phyloP scores from a whole-genome alignment of 768 basidiomycete genomes.

The Leucocoprinus sp. region DNA sequence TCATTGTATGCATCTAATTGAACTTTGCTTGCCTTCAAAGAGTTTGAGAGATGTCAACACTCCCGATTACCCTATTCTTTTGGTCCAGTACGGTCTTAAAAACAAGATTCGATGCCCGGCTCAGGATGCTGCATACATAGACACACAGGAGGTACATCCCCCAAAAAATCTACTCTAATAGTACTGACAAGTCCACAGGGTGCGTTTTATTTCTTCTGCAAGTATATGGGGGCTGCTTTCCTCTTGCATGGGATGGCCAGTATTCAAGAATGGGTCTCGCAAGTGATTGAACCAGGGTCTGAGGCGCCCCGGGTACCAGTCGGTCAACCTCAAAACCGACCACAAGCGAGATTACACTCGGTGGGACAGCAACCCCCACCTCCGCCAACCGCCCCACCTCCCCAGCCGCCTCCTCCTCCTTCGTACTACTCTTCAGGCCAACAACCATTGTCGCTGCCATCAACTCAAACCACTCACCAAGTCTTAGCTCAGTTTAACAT shows the following conservation, averaged over 20 bases:
- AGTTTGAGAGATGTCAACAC: background rate
- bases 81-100: slow-evolving; percentile 37
- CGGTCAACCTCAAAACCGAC: slow-evolving; percentile 6
- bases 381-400: slow-evolving; percentile 9
- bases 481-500: slow-evolving; percentile 43
- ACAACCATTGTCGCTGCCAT: slow-evolving; percentile 18
- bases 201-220: slow-evolving; percentile 44
- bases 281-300: slow-evolving; percentile 41
- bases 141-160: slow-evolving; percentile 15
- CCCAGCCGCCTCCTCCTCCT: slow-evolving; percentile 16
- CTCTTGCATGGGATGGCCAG: slow-evolving; percentile 41
- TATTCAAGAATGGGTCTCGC: slow-evolving; percentile 52
- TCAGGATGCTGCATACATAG: slow-evolving; percentile 20
- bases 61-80: background rate
- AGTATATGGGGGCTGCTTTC: slow-evolving; percentile 62
- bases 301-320: slow-evolving; percentile 10
- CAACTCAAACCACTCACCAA: slow-evolving; percentile 18
- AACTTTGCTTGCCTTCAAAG: background rate
- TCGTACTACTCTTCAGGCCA: background rate
- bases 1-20: background rate
- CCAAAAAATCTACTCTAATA: background rate
- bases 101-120: slow-evolving; percentile 43
- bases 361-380: slow-evolving; percentile 14
- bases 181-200: slow-evolving; percentile 30
- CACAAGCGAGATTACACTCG: background rate